Evolutionary conservation across 176 grass and related monocot species (phyloP), one percentile per base, ranked within the genome.

Genomic region (Triticum dicoccoides): DNA sequence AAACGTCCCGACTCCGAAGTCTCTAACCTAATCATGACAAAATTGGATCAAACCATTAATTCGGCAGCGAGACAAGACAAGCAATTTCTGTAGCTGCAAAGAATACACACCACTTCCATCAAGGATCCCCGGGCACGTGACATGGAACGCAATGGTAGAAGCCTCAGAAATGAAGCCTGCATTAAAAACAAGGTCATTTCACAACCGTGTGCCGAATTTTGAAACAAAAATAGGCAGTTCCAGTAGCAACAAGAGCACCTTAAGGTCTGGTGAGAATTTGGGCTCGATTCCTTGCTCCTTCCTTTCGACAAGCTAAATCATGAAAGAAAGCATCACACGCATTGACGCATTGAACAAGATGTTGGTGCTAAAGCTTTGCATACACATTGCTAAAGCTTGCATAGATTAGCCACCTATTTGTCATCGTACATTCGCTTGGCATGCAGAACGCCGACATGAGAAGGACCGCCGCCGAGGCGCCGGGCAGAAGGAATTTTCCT

Each of bases 381-480:
- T 9, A 39, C 38, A 39, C 38, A 39, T 39, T 39, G 37, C n/a
- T 5, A 12, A 67, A 73, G 13, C 56, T 38, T 8, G 33, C 34
- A 79, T 2, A 21, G 5, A 17, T 73, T 85, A 88, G 92, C 78
- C 83, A 88, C 92, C 81, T 97, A 90, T 33, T 91, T 93, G 78
- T 93, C 92, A 70, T 93, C 89, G 47, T 97, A 97, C 81, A 97
- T 90, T 9, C 89, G 92, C 24, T 91, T 84, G 8, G 92, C 95
- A 67, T 97, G 95, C n/a, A 95, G 85, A 77, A 91, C 78, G 27
- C 87, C 92, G 29, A 97, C 95, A 97, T 97, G 65, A 95, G 79
- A 82, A 95, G 85, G 33, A 89, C 92, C 45, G 95, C 95, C 27
- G 92, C 88, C 70, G 95, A 85, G 13, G 95, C 95, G 84, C 95